Base-by-base conservation (phyloP, 306 rosid species). In the Canavalia gladiata region DNA sequence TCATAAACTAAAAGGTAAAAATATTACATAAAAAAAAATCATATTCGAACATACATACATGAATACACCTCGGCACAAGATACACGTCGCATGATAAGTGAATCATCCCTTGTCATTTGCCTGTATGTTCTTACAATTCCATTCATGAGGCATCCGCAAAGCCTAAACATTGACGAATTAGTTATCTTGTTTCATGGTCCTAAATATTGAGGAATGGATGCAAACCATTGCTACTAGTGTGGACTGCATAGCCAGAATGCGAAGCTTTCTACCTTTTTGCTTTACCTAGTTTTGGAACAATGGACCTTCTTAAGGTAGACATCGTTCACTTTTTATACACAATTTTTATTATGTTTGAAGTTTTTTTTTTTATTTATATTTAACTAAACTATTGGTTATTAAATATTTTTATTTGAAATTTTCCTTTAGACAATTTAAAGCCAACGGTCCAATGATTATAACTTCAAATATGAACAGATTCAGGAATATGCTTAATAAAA, bases 251-350 rank as follows among this genome's bases (percentile, higher is more conserved):
- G 6, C 74, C 76, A 67, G 31, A 75, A 65, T 18, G 75, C 64
- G 59, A 79, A 80, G 7, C 60, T 57, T 52, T 50, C 18, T 34
- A 57, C 59, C 42, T 72, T 55, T 18, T 62, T 63, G 54, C 57
- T 72, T 83, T 79, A 63, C 56, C 56, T 78, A 60, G 78, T 74
- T 50, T 34, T 63, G 77, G 68, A 54, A 30, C 39, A 5, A 13
- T 57, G 83, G 75, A 59, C 34, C 4, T 72, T 78, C 39, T 52
- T 74, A 60, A 76, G 76, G 72, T 68, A 41, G 62, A 59, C 51
- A 11, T 33, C 12, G 0, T 12, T 30, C 45, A 31, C 45, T 30
- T 69, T 69, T 47, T 69, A 31, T 49, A 49, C 29, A 45, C 31
- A 68, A 28, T 28, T 30, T 18, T 18, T 18, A 18, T 18, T 18